These are phyloP conservation scores for Hypoxylon intermedium DNA, from an alignment of 495 filamentous ascomycete genomes.

Conservation along the genomic window DNA sequence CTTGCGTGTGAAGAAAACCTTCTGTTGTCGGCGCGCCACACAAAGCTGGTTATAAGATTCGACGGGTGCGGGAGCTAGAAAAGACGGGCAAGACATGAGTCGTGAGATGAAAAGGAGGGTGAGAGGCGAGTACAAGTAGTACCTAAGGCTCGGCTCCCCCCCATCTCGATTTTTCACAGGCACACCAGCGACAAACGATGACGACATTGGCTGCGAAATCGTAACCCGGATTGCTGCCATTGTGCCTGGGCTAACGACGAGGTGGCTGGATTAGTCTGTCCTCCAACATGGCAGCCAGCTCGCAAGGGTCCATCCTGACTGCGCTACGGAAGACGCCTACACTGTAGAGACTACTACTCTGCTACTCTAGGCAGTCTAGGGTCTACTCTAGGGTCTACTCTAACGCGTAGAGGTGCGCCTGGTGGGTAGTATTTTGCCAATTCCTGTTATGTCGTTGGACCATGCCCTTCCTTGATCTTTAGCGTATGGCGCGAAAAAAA, in stretches of 20 bases:
- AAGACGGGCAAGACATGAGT: constrained; percentile 4
- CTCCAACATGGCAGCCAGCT: neutral
- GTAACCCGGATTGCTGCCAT: constrained; percentile 11
- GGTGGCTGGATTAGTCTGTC: too few species aligned
- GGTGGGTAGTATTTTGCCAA: constrained; percentile 9
- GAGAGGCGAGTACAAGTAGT: constrained; percentile 26
- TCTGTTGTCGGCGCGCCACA: neutral
- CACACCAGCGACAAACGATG: constrained; percentile 27
- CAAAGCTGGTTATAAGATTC: constrained; percentile 5
- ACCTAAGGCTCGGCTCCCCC: neutral
- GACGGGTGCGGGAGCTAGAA: constrained; percentile 16
- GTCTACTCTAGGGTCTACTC: too few species aligned
- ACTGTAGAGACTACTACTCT: neutral
- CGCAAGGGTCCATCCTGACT: constrained; percentile 14
- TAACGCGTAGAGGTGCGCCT: neutral
- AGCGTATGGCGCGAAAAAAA: constrained; percentile 16
- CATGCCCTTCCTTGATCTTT: constrained; percentile 19
- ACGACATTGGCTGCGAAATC: constrained; percentile 17
- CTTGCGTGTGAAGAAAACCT: neutral
- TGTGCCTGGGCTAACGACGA: too few species aligned
- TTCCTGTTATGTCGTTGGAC: constrained; percentile 4
- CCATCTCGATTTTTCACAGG: constrained; percentile 18
- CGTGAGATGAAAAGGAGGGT: constrained; percentile 7
- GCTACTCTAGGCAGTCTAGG: neutral
- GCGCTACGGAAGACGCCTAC: neutral